phyloP scores from a whole-genome alignment of 768 basidiomycete species.

The Pholiota conissans region DNA sequence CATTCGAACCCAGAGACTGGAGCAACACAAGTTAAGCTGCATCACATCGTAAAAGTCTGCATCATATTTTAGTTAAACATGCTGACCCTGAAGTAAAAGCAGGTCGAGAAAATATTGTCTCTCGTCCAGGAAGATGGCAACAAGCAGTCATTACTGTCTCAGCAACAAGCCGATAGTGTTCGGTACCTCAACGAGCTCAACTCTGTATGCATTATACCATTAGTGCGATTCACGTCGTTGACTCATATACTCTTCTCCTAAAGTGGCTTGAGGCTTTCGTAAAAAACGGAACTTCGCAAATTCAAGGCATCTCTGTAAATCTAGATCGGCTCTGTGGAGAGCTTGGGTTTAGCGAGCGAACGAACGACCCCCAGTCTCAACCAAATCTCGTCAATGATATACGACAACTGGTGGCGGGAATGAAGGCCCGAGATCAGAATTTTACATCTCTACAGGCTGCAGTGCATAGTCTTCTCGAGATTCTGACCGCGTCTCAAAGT shows the following conservation, averaged over 20 bases:
- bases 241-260: conserved; percentile 2
- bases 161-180: conserved; percentile 73
- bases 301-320: conserved; percentile 58
- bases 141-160: conserved; percentile 48
- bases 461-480: conserved; percentile 35
- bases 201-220: conserved; percentile 38
- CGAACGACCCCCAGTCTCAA: neutral
- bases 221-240: neutral
- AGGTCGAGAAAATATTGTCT: conserved; percentile 46
- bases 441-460: conserved; percentile 38
- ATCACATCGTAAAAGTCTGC: no score
- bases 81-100: no score
- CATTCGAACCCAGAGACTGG: neutral
- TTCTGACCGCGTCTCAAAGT: conserved; percentile 24
- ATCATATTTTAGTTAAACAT: no score
- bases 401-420: conserved; percentile 32
- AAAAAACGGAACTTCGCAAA: conserved; percentile 71
- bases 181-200: conserved; percentile 81
- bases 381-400: conserved; percentile 35
- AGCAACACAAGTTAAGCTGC: neutral
- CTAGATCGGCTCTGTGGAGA: conserved; percentile 61
- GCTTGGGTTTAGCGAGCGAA: conserved; percentile 38
- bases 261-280: conserved; percentile 88
- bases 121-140: conserved; percentile 48
- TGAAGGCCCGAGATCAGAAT: conserved; percentile 35